Conservation (phyloP, 371 early-diverging fungal genomes). For the Apophysomyces trapeziformis region DNA sequence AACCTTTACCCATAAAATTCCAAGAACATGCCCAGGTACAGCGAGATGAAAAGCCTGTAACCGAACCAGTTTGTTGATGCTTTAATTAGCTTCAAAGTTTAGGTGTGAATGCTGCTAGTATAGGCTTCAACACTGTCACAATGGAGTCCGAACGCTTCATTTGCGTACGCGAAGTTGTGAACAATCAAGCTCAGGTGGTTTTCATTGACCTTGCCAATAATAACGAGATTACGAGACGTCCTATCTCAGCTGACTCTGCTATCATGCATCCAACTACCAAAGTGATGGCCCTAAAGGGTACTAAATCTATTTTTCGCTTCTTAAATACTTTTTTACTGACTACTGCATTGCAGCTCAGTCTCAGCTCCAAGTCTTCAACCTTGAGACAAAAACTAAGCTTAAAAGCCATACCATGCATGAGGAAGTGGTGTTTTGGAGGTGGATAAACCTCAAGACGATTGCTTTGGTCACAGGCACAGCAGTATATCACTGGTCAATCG, state of each 20-base stretch:
- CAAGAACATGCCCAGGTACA: constrained; percentile 95
- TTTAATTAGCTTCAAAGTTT: constrained; percentile 82
- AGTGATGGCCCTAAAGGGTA: constrained; percentile 96
- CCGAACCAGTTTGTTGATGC: background rate
- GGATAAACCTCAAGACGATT: constrained; percentile 86
- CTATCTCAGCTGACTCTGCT: constrained; percentile 97
- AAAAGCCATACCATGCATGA: constrained; percentile 92
- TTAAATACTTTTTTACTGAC: background rate
- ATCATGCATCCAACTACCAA: constrained; percentile 96
- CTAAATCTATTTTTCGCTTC: background rate
- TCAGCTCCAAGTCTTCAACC: constrained; percentile 96
- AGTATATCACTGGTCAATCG: constrained; percentile 97
- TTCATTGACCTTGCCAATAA: constrained; percentile 92
- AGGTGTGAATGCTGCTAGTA: constrained; percentile 90
- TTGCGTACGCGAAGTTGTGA: constrained; percentile 93
- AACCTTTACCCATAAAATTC: constrained; percentile 81
- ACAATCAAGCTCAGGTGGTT: constrained; percentile 87
- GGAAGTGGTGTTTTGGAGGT: constrained; percentile 97
- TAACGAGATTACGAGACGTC: constrained; percentile 83
- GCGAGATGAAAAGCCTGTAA: background rate
- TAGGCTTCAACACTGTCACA: constrained; percentile 96
- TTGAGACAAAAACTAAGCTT: constrained; percentile 93
- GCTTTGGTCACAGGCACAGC: constrained; percentile 89
- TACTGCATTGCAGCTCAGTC: constrained; percentile 69
- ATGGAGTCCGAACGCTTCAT: constrained; percentile 98